Percentiles rank a stretch among this genome's conserved stretches.
Conservation (phyloP, 805 yeast genomes). For the Scheffersomyces ergatensis region DNA sequence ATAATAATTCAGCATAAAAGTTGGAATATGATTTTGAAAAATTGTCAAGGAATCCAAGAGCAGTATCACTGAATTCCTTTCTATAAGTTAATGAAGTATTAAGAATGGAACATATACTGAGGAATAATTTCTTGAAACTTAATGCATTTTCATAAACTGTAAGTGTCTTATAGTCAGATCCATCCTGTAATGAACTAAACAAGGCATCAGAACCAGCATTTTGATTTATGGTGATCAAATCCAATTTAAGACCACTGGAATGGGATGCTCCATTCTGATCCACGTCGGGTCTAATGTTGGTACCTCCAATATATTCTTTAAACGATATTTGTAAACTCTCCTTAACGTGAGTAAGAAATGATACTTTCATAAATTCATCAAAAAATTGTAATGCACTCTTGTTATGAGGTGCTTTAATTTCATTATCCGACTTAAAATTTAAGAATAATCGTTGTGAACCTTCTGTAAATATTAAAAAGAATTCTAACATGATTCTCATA, state of each 20-base stretch:
- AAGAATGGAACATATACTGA: constrained; percentile 47
- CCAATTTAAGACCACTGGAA: constrained; percentile 13
- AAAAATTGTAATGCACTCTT: constrained; percentile 45
- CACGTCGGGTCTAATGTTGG: constrained; percentile 2
- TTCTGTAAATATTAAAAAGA: constrained; percentile 65
- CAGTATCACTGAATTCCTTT: constrained; percentile 48
- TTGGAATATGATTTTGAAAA: constrained; percentile 29
- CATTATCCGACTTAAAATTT: constrained; percentile 11
- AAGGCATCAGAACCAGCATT: neutral
- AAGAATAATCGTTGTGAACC: constrained; percentile 42
- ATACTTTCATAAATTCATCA: constrained; percentile 58
- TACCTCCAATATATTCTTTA: constrained; percentile 33
- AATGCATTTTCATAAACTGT: constrained; percentile 40
- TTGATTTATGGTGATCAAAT: constrained; percentile 34
- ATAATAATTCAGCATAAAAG: constrained; percentile 36
- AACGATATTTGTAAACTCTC: constrained; percentile 54
- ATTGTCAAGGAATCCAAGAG: constrained; percentile 36
- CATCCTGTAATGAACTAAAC: neutral
- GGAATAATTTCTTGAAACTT: constrained; percentile 46
- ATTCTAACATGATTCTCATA: constrained; percentile 75
- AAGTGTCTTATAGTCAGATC: constrained; percentile 1
- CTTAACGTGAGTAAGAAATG: constrained; percentile 64
- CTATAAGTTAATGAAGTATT: constrained; percentile 63
- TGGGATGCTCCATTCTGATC: constrained; percentile 1
- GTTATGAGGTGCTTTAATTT: constrained; percentile 3